Base-by-base conservation (phyloP, 2,329 filamentous ascomycete genomes). In the Phialophora expanda region DNA sequence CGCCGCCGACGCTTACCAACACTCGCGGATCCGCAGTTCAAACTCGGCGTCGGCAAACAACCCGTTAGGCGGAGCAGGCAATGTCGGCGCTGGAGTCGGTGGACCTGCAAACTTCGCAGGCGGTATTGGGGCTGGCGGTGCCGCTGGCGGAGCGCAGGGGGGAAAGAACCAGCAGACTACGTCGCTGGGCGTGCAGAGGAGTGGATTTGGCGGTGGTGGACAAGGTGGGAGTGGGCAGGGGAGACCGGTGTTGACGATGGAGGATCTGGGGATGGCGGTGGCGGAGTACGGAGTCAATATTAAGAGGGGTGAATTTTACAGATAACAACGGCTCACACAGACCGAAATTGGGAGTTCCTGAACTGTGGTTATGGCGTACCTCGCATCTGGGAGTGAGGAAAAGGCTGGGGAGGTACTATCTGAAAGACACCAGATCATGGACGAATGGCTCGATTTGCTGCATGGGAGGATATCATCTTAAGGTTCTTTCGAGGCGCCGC, bases 211-310 rank as follows among this genome's bases (percentile, higher is more conserved):
- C 17, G 95, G 94, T 69, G 94, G 94, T 72, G 93, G 93, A 0
- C 91, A 93, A 74, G 93, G 93, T 30, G 91, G 92, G 1, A 91
- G 89, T 62, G 79, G 78, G 6, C 92, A 96, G 81, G 96, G 96
- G 70, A 86, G 93, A 69, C 97, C 95, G 20, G 94, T 99, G 62
- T 83, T 99, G 68, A 98, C 95, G 0, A 98, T 99, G 95, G 95
- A 99, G 80, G 95, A 99, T 78, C 79, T 99, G 73, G 95, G 95
- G 17, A 98, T 98, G 93, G 95, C 95, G 0, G 94, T 98, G 32
- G 91, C 91, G 34, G 95, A 99, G 83, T 99, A 98, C 76, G 95
- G 95, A 1, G 93, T 99, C 60, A 99, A 97, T 76, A 91, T 98
- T 61, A 98, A 97, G 87, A 86, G 95, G 70, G 93, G 94, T 75